Conservation (phyloP, 2,329 filamentous ascomycete genomes). For the Pochonia chlamydosporia region DNA sequence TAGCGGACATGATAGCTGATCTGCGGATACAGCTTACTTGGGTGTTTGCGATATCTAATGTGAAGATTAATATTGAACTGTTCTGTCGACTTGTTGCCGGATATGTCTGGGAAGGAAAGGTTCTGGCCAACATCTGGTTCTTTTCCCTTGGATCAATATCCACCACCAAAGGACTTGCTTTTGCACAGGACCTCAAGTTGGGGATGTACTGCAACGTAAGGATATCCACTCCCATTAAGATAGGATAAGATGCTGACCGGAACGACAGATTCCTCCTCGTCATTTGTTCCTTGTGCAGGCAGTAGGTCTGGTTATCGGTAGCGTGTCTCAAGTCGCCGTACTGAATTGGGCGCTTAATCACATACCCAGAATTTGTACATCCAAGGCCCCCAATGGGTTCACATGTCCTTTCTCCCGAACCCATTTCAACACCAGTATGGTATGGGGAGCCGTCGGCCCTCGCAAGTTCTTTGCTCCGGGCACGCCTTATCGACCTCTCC, state of each 20-base stretch:
- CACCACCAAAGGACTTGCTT: conserved; percentile 34
- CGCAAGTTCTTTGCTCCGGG: conserved; percentile 46
- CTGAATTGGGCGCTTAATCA: conserved; percentile 32
- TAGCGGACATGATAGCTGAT: neutral
- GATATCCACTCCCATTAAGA: neutral
- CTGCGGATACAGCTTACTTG: conserved; percentile 18
- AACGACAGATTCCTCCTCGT: conserved; percentile 32
- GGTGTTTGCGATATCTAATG: conserved; percentile 34
- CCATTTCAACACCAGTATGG: conserved; percentile 47
- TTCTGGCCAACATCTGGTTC: conserved; percentile 32
- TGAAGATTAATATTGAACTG: conserved; percentile 38
- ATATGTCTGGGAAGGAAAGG: conserved; percentile 38
- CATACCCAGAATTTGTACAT: conserved; percentile 43
- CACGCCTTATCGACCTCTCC: conserved; percentile 41
- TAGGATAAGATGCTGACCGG: conserved; percentile 6
- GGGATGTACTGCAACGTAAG: conserved; percentile 26
- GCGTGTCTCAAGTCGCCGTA: conserved; percentile 36
- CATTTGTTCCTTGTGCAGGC: conserved; percentile 37
- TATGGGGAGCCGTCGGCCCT: conserved; percentile 54
- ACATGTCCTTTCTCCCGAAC: conserved; percentile 29
- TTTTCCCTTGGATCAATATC: conserved; percentile 34
- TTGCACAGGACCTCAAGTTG: conserved; percentile 39
- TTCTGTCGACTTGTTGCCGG: conserved; percentile 35
- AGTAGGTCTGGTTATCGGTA: conserved; percentile 36
- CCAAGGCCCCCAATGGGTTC: conserved; percentile 40